A percentile compares a stretch with the other conserved stretches of the same genome.
phyloP scores from a whole-genome alignment of 1,284 basidiomycete genomes.

The Papiliotrema fonsecae region DNA sequence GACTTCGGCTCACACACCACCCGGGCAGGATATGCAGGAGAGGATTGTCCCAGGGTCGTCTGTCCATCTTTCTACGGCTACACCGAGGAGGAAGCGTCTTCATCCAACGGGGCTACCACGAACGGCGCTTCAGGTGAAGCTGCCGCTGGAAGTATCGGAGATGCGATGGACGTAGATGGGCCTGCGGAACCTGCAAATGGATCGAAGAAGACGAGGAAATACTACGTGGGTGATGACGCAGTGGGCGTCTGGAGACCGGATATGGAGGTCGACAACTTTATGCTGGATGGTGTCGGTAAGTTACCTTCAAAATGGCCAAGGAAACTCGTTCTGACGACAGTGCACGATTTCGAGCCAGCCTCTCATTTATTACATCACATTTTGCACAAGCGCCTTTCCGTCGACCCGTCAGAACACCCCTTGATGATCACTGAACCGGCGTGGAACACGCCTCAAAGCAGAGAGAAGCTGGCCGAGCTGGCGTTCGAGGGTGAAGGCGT shows the following conservation, averaged over 20 bases:
- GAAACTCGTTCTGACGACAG: slow-evolving; percentile 47
- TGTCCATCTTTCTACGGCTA: slow-evolving; percentile 88
- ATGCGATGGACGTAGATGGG: slow-evolving; percentile 42
- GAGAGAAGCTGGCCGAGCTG: slow-evolving; percentile 90
- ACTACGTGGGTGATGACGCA: slow-evolving; percentile 84
- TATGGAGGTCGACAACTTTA: slow-evolving; percentile 81
- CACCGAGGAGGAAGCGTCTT: slow-evolving; percentile 46
- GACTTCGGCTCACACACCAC: slow-evolving; percentile 88
- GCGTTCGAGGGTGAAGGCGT: slow-evolving; percentile 94
- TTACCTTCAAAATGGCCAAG: slow-evolving; percentile 13
- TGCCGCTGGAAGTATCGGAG: slow-evolving; percentile 53
- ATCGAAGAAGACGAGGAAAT: slow-evolving; percentile 54
- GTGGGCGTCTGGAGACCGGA: slow-evolving; percentile 85
- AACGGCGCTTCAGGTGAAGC: slow-evolving; percentile 18
- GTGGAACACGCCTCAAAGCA: slow-evolving; percentile 86
- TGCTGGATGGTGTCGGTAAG: slow-evolving; percentile 80
- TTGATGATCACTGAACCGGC: slow-evolving; percentile 90
- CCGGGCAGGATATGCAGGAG: slow-evolving; percentile 93
- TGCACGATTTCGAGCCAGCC: slow-evolving; percentile 72
- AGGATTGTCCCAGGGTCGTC: slow-evolving; percentile 90
- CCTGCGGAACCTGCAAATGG: slow-evolving; percentile 32
- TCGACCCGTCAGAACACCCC: slow-evolving; percentile 71
- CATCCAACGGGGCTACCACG: slow-evolving; percentile 9
- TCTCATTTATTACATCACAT: slow-evolving; percentile 71
- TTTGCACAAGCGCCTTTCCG: slow-evolving; percentile 67